Evolutionary conservation across 345 rosid species (phyloP).

Genomic region (Ceriops zippeliana): DNA sequence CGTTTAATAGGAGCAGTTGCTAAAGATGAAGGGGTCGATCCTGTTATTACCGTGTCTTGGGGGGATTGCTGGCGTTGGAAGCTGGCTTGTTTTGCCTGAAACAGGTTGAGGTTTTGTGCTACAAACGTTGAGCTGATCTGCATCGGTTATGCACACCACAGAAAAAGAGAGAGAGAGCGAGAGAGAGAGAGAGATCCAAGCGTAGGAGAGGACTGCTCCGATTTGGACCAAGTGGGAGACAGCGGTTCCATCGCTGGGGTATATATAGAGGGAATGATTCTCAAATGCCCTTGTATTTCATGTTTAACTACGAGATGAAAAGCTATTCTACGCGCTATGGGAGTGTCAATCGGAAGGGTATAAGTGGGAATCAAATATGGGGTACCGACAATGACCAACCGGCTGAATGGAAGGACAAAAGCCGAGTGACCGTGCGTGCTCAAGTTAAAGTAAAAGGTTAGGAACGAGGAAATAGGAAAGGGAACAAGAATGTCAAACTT

Average conservation of each 20-base stretch:
- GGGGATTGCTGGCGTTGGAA: constrained; percentile 51
- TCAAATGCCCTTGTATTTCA: background rate
- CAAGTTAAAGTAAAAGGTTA: no score
- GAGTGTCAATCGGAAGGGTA: background rate
- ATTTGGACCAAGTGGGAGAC: background rate
- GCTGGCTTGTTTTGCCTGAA: constrained; percentile 42
- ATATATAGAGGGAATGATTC: constrained; percentile 2
- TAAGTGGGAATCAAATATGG: background rate
- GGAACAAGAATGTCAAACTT: no score
- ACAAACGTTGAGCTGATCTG: constrained; percentile 48
- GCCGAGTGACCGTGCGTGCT: no score
- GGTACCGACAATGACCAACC: no score
- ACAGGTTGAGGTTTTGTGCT: constrained; percentile 35
- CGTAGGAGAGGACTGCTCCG: no score
- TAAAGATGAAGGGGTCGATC: background rate
- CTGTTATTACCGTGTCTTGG: constrained; percentile 33
- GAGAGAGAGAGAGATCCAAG: background rate
- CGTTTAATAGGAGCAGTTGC: constrained; percentile 3
- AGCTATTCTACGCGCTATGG: background rate
- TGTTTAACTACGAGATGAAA: background rate
- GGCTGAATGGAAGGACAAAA: no score
- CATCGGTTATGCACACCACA: constrained; percentile 24
- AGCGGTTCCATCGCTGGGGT: background rate
- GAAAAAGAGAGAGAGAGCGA: background rate
- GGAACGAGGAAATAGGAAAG: no score